Evolutionary conservation across 2,329 filamentous ascomycete species (phyloP).

Genomic region (Colletotrichum sp.): DNA sequence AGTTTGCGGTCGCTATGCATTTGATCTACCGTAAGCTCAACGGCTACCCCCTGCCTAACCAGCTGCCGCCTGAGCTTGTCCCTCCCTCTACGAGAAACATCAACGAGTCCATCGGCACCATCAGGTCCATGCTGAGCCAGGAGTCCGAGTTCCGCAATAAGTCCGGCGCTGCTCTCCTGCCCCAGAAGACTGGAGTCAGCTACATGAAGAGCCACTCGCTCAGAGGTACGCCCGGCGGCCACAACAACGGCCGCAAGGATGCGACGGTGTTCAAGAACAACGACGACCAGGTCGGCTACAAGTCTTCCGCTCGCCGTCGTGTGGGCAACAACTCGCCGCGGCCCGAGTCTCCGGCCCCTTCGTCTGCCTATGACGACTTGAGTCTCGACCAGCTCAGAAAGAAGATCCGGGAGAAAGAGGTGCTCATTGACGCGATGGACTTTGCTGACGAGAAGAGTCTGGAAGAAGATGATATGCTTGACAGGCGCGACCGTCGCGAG

Average conservation of each 20-base stretch:
- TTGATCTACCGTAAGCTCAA: conserved; percentile 97
- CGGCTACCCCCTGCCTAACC: conserved; percentile 88
- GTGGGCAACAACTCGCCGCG: conserved; percentile 80
- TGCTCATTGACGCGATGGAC: conserved; percentile 93
- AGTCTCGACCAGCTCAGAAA: conserved; percentile 88
- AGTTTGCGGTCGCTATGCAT: conserved; percentile 99
- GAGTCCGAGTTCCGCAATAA: conserved; percentile 91
- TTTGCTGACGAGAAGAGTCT: conserved; percentile 89
- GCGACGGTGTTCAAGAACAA: conserved; percentile 97
- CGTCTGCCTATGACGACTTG: conserved; percentile 80
- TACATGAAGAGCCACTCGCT: conserved; percentile 97
- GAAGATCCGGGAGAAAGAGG: conserved; percentile 91
- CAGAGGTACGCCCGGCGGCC: conserved; percentile 64
- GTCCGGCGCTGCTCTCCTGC: conserved; percentile 86
- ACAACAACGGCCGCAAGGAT: conserved; percentile 77
- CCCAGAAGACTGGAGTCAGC: conserved; percentile 97
- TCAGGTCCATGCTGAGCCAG: conserved; percentile 87
- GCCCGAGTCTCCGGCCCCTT: conserved; percentile 74
- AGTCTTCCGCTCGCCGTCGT: conserved; percentile 89
- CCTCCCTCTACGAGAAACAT: conserved; percentile 95
- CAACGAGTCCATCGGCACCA: conserved; percentile 88
- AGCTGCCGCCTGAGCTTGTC: conserved; percentile 88
- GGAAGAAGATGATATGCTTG: conserved; percentile 91
- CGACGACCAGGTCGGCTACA: conserved; percentile 89
- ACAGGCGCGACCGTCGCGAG: conserved; percentile 88